A percentile compares a stretch with the other conserved stretches of the same genome.
Conservation (phyloP, 441 rosid genomes). For the Gossypium lobatum region DNA sequence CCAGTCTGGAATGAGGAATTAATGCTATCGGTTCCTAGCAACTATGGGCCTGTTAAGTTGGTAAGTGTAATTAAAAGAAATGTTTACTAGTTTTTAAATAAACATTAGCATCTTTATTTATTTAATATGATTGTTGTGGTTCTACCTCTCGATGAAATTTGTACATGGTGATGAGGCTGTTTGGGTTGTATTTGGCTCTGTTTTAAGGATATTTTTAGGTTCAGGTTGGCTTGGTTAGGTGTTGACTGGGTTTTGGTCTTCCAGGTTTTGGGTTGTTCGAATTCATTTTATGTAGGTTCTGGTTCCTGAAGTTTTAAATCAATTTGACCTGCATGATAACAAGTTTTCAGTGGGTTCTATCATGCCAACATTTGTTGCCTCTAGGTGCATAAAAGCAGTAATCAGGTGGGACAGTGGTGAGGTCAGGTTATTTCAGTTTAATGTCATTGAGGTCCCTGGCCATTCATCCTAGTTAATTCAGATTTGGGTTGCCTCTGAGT, state of each 20-base stretch:
- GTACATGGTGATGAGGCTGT: background rate
- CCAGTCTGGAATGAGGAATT: slow-evolving; percentile 93
- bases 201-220: background rate
- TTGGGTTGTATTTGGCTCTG: background rate
- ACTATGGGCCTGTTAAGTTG: slow-evolving; percentile 72
- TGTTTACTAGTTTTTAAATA: background rate
- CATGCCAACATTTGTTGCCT: background rate
- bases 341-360: background rate
- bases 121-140: background rate
- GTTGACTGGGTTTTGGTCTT: background rate
- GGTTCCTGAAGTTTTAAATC: background rate
- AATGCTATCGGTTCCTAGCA: slow-evolving; percentile 79
- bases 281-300: background rate
- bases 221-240: background rate
- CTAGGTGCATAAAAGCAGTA: background rate
- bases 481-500: background rate
- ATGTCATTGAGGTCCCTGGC: background rate
- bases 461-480: background rate
- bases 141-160: background rate
- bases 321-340: background rate
- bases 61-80: slow-evolving; percentile 30
- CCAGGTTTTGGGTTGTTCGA: background rate
- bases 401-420: background rate
- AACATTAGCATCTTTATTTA: background rate
- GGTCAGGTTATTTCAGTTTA: background rate